Base-by-base conservation (phyloP, 2,329 filamentous ascomycete genomes). In the Ophiostoma novo-ulmi region DNA sequence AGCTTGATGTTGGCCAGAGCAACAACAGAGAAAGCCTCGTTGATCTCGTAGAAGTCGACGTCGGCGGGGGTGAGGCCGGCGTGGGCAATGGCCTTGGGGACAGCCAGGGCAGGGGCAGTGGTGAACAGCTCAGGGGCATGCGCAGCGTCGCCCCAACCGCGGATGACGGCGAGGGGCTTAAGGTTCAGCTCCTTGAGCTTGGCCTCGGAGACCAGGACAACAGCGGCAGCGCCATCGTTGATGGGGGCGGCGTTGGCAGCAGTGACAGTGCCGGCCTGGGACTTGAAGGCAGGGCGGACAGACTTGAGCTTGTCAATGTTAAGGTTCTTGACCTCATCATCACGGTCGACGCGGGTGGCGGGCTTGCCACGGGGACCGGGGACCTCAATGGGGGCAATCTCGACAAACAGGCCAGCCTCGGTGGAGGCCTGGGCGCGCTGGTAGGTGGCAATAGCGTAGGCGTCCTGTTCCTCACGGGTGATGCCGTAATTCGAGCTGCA, bases 21-120 rank as follows among this genome's bases (percentile, higher is more conserved):
- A 74, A 99, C 95, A 68, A 97, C 95, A 74, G 92, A 95, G 85
- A 99, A 99, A 61, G 95, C 95, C 85, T 99, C 95, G 85, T 99
- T 99, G 85, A 99, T 97, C 85, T 99, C 95, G 81, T 95, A 99
- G 76, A 89, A 95, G 78, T 98, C 94, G 71, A 99, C 86, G 72
- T 92, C 85, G 74, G 90, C 88, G 75, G 89, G 86, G 71, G 88
- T 87, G 73, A 99, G 83, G 73, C 92, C 91, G 73, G 95, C 95
- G 82, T 99, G 94, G 86, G 94, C 93, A 78, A 99, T 88, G 71
- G 95, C 95, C 86, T 98, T 99, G 80, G 95, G 95, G 77, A 99
- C 96, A 75, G 95, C 95, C 71, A 98, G 87, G 26, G 95, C 88
- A 11, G 95, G 95, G 10, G 95, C 91, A 67, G 93, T 95, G 75